Evolutionary conservation across 164 flowering plant genomes (phyloP), one percentile per base, ranked within the genome.

Genomic region (Piper longum): DNA sequence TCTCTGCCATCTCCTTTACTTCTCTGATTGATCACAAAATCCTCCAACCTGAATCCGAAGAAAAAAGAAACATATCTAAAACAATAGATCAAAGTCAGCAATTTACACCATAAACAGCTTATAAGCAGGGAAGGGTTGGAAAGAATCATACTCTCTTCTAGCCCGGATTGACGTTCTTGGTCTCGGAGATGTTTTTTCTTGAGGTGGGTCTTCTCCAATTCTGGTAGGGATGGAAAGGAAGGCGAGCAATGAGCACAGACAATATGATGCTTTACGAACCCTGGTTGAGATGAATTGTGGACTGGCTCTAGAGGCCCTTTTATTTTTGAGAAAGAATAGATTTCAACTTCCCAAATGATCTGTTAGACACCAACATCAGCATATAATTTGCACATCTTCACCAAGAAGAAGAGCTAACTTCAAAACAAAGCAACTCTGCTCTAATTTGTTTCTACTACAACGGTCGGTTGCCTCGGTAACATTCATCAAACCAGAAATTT

Each of bases 1-100:
- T 78, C 66, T 90, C 92, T 64, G 85, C 95, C 97, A 90, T 89
- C 36, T 14, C 41, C 2, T 2, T 43, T 26, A 0, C 48, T 63
- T 9, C n/a, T 60, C 5, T 60, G 43, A 59, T 16, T 26, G 42
- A 13, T 40, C 13, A 5, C 42, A 14, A 59, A 59, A 59, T 18
- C 61, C 36, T 39, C 14, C 39, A 9, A 5, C 0, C 61, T 62
- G 36, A 14, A 48, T 16, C 26, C 4, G 13, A 11, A 48, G 17
- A n/a, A 19, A 17, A 62, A n/a, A 14, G 55, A 61, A 62, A 17
- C 14, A 19, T 26, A 19, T 56, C 19, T 6, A 56, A 56, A 9
- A 56, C 2, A 56, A 16, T 56, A 17, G 11, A 17, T 9, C 14
- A 48, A 8, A 48, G 14, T 48, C 36, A 48, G 3, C 14, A 5